These are phyloP conservation scores for Pythium vanterpoolii DNA, from an alignment of 352 stramenopile species.

Conservation along the genomic window DNA sequence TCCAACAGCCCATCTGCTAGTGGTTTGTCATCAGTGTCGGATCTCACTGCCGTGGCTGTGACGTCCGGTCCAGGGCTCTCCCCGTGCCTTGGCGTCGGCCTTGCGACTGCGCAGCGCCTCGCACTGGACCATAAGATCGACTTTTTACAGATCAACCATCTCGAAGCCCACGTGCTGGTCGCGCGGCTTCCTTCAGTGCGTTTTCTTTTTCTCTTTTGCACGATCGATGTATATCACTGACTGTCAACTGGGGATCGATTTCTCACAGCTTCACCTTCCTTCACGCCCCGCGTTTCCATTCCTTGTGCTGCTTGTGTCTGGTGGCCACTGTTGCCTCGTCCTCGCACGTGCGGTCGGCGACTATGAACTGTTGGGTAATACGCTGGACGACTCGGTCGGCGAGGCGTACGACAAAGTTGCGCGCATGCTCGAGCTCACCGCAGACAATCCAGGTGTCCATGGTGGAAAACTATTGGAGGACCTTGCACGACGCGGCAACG, in stretches of 20 bases:
- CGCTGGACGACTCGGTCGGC: conserved; percentile 96
- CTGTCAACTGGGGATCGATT: not conserved
- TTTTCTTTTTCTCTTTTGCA: not conserved
- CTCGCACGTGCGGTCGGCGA: conserved; percentile 88
- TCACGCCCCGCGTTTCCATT: conserved; percentile 92
- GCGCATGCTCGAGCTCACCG: conserved; percentile 89
- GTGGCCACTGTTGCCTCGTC: conserved; percentile 97
- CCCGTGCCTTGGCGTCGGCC: conserved; percentile 96
- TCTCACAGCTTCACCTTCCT: conserved; percentile 28
- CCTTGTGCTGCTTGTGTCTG: conserved; percentile 96
- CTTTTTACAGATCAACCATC: conserved; percentile 97
- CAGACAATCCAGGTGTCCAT: conserved; percentile 50
- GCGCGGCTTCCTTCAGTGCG: conserved; percentile 81
- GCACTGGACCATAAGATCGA: conserved; percentile 86
- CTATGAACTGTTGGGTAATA: conserved; percentile 95
- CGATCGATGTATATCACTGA: not conserved
- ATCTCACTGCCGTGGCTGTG: conserved; percentile 95
- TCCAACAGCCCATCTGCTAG: conserved; percentile 25
- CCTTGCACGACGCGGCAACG: conserved; percentile 88
- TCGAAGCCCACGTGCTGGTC: conserved; percentile 97
- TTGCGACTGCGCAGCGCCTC: conserved; percentile 76
- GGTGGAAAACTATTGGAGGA: conserved; percentile 95
- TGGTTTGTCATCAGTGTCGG: conserved; percentile 52
- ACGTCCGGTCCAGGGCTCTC: conserved; percentile 96
- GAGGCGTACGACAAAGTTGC: conserved; percentile 99